phyloP scores from a whole-genome alignment of 805 yeast species.

The Blastobotrys attinorum region DNA sequence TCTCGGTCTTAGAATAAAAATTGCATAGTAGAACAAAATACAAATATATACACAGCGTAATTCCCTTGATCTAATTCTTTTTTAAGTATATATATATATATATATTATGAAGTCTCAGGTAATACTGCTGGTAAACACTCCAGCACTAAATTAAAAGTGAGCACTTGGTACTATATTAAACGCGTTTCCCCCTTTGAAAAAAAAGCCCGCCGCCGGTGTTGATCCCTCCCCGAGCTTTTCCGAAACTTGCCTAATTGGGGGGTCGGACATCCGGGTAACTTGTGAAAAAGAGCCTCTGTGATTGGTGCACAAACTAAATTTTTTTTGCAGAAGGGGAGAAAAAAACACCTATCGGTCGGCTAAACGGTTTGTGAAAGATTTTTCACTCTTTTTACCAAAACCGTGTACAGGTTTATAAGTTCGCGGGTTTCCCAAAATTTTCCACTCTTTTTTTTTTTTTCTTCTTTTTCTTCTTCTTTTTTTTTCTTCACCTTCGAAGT shows the following conservation, averaged over 20 bases:
- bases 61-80: no score
- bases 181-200: no score
- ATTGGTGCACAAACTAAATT: not conserved
- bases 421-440: not conserved
- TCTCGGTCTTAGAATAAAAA: no score
- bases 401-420: not conserved
- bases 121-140: no score
- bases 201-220: no score
- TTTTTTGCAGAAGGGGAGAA: not conserved
- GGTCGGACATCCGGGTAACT: conserved; percentile 1
- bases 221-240: not conserved
- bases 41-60: no score
- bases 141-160: no score
- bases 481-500: not conserved
- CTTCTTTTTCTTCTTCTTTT: conserved; percentile 1
- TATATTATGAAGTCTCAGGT: no score
- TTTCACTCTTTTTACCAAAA: no score
- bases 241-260: not conserved
- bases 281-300: not conserved
- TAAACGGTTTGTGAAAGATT: not conserved
- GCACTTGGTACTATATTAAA: no score
- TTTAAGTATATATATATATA: no score
- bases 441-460: not conserved
- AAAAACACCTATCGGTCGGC: not conserved
- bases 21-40: no score